Base-by-base conservation (phyloP, 2,329 filamentous ascomycete species). In the Pyricularia grisea region DNA sequence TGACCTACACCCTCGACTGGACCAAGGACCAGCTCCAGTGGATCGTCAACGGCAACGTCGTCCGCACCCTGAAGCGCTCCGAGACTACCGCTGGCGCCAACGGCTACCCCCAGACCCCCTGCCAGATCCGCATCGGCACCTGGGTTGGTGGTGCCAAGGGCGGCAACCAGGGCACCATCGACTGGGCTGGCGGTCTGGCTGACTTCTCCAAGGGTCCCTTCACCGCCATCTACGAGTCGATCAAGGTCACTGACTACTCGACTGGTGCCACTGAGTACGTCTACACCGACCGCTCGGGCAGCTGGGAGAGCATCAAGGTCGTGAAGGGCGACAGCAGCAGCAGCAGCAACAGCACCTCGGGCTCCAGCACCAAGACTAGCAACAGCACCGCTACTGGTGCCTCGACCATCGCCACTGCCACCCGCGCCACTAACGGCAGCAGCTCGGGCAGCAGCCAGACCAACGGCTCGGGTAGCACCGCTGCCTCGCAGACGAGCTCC, bases 141-240 rank as follows among this genome's bases (percentile, higher is more conserved):
- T 99, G 95, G 94, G 93, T 99, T 73, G 95, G 96, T 65, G 95
- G 95, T 65, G 97, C 93, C 80, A 97, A 84, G 72, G 77, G 79
- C 69, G 77, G 81, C 55, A 77, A 82, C n/a, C 70, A 79, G 71
- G 88, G 89, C 66, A 90, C 88, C 28, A 83, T 90, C 69, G 76
- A 86, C 68, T 92, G 90, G 90, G 89, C 89, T 65, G 89, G 89
- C 66, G 90, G 90, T 69, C 71, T 75, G 67, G 78, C 85, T 73
- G 78, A 87, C 76, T 87, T 86, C 75, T 73, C 73, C 72, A 72
- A 85, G 73, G 84, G 77, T 70, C 85, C 86, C 70, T 87, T 85
- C 79, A 75, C 78, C 68, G 86, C 80, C 74, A 83, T 84, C 81
- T 88, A 88, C 84, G 81, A 86, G 81, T 82, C 79, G 75, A 76